Base-by-base conservation (phyloP, 192 early-diverging fungal species). In the Neocallimastix lanati region DNA sequence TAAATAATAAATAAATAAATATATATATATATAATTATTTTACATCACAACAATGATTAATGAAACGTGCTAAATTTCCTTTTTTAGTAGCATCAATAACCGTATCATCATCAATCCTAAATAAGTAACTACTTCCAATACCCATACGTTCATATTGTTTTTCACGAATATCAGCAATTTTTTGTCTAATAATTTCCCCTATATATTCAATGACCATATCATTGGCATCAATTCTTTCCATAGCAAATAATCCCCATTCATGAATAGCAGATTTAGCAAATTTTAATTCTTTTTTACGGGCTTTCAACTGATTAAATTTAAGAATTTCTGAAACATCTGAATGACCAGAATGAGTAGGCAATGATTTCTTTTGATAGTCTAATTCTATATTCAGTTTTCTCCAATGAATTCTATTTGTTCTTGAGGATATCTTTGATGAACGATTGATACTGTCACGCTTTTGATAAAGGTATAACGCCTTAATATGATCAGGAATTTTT, bases 191-290 rank as follows among this genome's bases (percentile, higher is more conserved):
- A 76, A 94, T 88, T 86, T 99, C 97, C 38, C 97, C 97, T 80
- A 98, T 94, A 82, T 99, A 99, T 87, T 99, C 96, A 76, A 98
- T 98, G 40, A 99, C 96, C 88, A 99, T 93, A 79, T 99, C 97
- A 81, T 91, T 89, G 37, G 91, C 91, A 81, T 93, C 92, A 79
- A 99, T 98, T n/a, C 88, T 89, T 83, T 97, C 96, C 79, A 92
- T 87, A 12, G 98, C 95, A 92, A 97, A 99, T 80, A 98, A 85
- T 2, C 98, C 98, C 96, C 94, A 97, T 85, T 98, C 95, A 85
- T 99, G 98, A 82, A 99, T 99, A 25, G 91, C 88, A 21, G 92
- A 93, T 82, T 93, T 94, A 6, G 93, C 94, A 84, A 99, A 98
- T 35, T 90, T 90, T 37, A 99, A 89, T 77, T 93, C 87, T 84